Evolutionary conservation across 805 yeast genomes (phyloP), one percentile per base, ranked within the genome.

Genomic region (Cyberlindnera veronae): DNA sequence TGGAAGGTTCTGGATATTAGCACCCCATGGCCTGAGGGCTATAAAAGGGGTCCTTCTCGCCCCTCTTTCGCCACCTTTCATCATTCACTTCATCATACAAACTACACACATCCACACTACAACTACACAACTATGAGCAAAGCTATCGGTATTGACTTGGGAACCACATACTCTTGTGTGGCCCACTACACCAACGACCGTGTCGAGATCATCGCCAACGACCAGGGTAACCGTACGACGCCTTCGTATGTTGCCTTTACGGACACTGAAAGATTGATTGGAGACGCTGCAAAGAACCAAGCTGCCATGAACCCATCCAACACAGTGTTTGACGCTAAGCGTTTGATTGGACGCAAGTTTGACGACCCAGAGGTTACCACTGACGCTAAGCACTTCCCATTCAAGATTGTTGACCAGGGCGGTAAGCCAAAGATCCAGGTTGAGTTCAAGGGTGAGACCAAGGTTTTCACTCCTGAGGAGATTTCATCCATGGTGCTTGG

Each of bases 191-290:
- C 82, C 36, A 84, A 84, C 57, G 95, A 86, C 62, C 75, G 95
- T 58, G 97, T 90, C 45, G 97, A 91, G 62, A 90, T 90, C 61
- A 80, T 90, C 60, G 96, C 97, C 58, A 90, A 90, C 63, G 96
- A 90, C 67, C 97, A 91, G 73, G 98, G 98, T 75, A 90, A 91
- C 77, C 85, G 97, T 76, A 91, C 95, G 48, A 90, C 97, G 15
- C 97, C 97, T 27, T 89, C 97, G 26, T 90, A 85, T 64, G 97
- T 91, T 48, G 96, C 95, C 38, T 41, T 41, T 35, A 41, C 44
- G 16, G 44, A 41, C 32, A 41, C 44, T 6, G 44, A 41, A 35
- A 67, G 74, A 53, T 60, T 76, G 32, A 78, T 84, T 27, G 95
- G 95, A 39, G 68, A 71, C 24, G 76, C 84, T 32, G 95, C 95